These are phyloP conservation scores for Fraxinus velutina DNA, from an alignment of 305 asterid species.

Conservation along the genomic window DNA sequence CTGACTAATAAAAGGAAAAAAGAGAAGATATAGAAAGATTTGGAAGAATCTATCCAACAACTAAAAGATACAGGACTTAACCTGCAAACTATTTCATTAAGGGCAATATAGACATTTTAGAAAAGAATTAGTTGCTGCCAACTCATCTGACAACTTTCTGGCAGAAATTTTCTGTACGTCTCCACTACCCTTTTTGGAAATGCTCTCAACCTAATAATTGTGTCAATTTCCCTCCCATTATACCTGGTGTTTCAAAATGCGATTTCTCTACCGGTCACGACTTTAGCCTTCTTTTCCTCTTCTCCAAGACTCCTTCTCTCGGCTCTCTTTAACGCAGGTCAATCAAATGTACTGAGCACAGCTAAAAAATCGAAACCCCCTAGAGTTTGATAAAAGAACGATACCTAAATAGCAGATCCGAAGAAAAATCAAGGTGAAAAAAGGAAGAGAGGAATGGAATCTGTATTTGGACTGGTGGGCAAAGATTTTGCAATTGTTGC, in stretches of 20 bases:
- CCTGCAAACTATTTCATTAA: too few species aligned
- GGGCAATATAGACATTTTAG: too few species aligned
- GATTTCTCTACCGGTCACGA: background rate
- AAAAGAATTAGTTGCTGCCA: too few species aligned
- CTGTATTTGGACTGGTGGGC: constrained; percentile 81
- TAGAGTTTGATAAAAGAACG: background rate
- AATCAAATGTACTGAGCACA: background rate
- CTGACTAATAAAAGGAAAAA: too few species aligned
- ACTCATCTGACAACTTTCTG: too few species aligned
- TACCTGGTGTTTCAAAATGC: background rate
- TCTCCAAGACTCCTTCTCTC: constrained; percentile 48
- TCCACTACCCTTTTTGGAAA: too few species aligned
- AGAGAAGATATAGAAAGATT: too few species aligned
- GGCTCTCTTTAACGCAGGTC: background rate
- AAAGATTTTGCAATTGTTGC: constrained; percentile 76
- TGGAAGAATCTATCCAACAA: too few species aligned
- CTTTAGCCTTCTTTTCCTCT: constrained; percentile 52
- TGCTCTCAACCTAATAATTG: too few species aligned
- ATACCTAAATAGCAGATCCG: constrained; percentile 19
- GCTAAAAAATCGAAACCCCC: constrained; percentile 21
- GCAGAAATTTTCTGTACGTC: too few species aligned
- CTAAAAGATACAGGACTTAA: too few species aligned
- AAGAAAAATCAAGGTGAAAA: background rate
- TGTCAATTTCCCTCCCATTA: background rate
- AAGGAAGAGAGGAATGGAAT: constrained; percentile 54